Conservation (phyloP, 2,329 filamentous ascomycete genomes). For the Cercospora sp. region DNA sequence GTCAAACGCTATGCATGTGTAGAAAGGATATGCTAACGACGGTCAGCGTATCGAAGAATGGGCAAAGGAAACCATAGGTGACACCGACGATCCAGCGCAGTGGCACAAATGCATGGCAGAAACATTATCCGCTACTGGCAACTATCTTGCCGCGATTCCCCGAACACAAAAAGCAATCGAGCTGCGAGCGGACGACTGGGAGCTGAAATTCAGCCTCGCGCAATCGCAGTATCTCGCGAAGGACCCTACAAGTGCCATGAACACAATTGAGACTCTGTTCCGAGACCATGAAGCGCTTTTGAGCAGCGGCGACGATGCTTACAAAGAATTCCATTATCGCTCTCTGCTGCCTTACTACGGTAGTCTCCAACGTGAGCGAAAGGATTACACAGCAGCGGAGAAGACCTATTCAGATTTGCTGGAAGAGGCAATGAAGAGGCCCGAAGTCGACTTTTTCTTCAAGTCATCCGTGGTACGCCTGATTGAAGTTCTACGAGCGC, state of each 20-base stretch:
- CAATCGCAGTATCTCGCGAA: not conserved
- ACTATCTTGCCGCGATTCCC: not conserved
- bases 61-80: not conserved
- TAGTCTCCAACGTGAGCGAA: not conserved
- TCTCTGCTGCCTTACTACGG: not conserved
- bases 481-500: not conserved
- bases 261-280: not conserved
- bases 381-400: not conserved
- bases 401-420: not conserved
- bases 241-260: not conserved
- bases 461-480: not conserved
- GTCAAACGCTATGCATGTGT: too few species aligned
- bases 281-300: not conserved
- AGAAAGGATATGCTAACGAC: not conserved
- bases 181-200: not conserved
- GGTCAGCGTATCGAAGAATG: not conserved
- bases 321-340: not conserved
- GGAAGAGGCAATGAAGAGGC: not conserved
- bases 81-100: not conserved
- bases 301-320: not conserved
- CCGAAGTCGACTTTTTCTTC: not conserved
- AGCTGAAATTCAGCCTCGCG: not conserved
- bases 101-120: slow-evolving; percentile 2
- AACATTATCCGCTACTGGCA: not conserved
- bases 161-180: not conserved